Evolutionary conservation across 1,139 yeast species (phyloP).

Genomic region (Starmera stellimalicola): DNA sequence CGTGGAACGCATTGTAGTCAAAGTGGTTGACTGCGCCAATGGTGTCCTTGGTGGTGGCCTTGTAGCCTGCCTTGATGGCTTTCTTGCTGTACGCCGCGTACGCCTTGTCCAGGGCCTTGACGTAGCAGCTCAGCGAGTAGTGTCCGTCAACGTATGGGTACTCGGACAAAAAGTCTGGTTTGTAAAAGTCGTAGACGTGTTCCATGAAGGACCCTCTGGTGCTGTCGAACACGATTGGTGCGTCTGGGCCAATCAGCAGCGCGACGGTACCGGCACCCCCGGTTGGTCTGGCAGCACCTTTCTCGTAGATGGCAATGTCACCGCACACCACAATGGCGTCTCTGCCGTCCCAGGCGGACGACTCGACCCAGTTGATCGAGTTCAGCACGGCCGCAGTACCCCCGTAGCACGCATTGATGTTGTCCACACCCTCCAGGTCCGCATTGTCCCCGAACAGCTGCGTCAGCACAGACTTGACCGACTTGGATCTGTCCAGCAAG

Average conservation of each 20-base stretch:
- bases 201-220: constrained; percentile 90
- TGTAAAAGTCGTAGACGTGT: constrained; percentile 95
- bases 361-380: constrained; percentile 93
- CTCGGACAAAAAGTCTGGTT: constrained; percentile 94
- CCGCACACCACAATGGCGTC: constrained; percentile 96
- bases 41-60: constrained; percentile 33
- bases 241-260: constrained; percentile 91
- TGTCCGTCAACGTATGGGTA: constrained; percentile 98
- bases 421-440: constrained; percentile 95
- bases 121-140: constrained; percentile 88
- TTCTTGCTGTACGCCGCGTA: constrained; percentile 78
- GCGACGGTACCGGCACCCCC: constrained; percentile 99
- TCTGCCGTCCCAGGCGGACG: constrained; percentile 97
- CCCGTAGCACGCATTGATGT: constrained; percentile 97
- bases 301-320: constrained; percentile 94
- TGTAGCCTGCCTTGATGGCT: constrained; percentile 49
- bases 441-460: constrained; percentile 83
- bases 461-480: constrained; percentile 93
- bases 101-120: constrained; percentile 84
- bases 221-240: constrained; percentile 87
- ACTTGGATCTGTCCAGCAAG: constrained; percentile 90
- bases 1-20: constrained; percentile 96
- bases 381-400: constrained; percentile 95
- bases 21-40: constrained; percentile 65
- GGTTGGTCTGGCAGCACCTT: constrained; percentile 98